Percentiles rank a stretch among this genome's conserved stretches.
Conservation (phyloP, 2,329 filamentous ascomycete species). For the Coniella vitis region DNA sequence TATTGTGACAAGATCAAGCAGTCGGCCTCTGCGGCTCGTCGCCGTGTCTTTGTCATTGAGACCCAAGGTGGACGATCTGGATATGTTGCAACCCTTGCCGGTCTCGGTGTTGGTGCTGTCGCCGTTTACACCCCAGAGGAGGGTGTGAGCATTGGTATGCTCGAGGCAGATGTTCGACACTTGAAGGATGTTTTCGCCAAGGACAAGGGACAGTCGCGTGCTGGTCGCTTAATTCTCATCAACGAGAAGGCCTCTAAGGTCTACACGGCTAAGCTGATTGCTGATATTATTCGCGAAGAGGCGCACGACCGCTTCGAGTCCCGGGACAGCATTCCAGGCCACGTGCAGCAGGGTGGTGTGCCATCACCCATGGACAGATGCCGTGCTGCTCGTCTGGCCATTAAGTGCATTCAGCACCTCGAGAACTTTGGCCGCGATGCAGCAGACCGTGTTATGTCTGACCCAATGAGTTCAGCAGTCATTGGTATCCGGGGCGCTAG, state of each 20-base stretch:
- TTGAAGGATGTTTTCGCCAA: constrained; percentile 77
- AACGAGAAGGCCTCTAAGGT: constrained; percentile 90
- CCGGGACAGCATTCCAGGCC: constrained; percentile 82
- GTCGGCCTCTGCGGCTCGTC: constrained; percentile 86
- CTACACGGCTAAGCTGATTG: constrained; percentile 88
- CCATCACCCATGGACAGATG: constrained; percentile 95
- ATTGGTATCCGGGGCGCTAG: constrained; percentile 90
- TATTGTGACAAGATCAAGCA: constrained; percentile 98
- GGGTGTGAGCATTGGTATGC: constrained; percentile 88
- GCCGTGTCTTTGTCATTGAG: constrained; percentile 95
- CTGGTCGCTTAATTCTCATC: constrained; percentile 90
- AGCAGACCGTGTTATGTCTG: constrained; percentile 61
- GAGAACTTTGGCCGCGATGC: constrained; percentile 66
- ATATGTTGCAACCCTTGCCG: constrained; percentile 86
- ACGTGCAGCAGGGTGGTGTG: constrained; percentile 89
- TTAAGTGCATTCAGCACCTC: constrained; percentile 89
- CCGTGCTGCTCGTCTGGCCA: constrained; percentile 82
- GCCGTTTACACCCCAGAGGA: constrained; percentile 97
- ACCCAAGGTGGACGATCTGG: constrained; percentile 93
- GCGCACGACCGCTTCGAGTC: constrained; percentile 88
- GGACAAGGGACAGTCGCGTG: constrained; percentile 81
- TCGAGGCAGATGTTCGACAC: constrained; percentile 82
- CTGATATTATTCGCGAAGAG: constrained; percentile 92
- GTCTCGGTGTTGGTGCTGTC: constrained; percentile 82
- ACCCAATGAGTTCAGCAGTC: constrained; percentile 68